Evolutionary conservation across 768 basidiomycete genomes (phyloP).

Genomic region (Phaffia tasmanica): DNA sequence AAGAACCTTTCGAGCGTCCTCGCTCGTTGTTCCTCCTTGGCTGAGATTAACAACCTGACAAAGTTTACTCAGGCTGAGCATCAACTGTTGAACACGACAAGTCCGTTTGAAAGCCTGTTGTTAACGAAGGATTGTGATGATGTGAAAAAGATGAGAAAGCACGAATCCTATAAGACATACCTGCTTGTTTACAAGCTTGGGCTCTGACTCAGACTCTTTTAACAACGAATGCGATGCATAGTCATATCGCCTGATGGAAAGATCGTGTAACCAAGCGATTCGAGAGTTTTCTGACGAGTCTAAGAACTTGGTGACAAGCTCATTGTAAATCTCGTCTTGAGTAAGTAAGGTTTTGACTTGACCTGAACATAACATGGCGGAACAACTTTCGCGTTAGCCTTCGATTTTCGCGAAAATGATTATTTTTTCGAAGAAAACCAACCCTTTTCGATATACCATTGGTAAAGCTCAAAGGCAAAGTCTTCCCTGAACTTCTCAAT

Average conservation of each 20-base stretch:
- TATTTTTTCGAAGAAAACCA: conserved; percentile 30
- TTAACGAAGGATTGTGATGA: background rate
- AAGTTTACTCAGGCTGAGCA: conserved; percentile 84
- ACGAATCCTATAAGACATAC: conserved; percentile 42
- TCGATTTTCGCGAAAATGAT: background rate
- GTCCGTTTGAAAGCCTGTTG: background rate
- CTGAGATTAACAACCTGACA: conserved; percentile 58
- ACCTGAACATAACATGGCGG: conserved; percentile 41
- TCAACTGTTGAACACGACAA: conserved; percentile 48
- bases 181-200: conserved; percentile 60
- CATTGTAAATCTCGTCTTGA: conserved; percentile 53
- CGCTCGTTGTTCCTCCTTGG: conserved; percentile 39
- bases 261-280: conserved; percentile 72
- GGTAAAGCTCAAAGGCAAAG: conserved; percentile 80
- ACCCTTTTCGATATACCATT: conserved; percentile 89
- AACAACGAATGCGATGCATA: conserved; percentile 56
- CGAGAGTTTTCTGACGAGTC: conserved; percentile 47
- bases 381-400: conserved; percentile 13
- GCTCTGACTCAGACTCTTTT: conserved; percentile 49
- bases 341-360: conserved; percentile 72
- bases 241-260: conserved; percentile 57
- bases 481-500: conserved; percentile 66
- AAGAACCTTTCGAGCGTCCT: conserved; percentile 44
- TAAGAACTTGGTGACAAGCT: conserved; percentile 65
- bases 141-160: too few species aligned